Evolutionary conservation across 129 eudicot species (phyloP), one percentile per base, ranked within the genome.

Genomic region (Smallanthus sonchifolius): DNA sequence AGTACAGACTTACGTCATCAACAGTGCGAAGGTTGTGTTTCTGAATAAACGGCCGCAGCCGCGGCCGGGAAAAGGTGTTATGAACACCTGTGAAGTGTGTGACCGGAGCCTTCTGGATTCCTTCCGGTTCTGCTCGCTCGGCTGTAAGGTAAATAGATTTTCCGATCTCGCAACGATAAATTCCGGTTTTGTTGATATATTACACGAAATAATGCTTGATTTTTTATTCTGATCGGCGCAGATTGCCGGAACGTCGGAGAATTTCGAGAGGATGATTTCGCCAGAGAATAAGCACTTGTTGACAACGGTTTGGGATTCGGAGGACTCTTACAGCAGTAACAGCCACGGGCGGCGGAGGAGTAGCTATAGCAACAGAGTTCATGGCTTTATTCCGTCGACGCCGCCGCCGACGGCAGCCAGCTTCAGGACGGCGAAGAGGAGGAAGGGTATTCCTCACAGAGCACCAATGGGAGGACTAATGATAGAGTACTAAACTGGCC

Each of bases 361-460:
- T 66, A 54, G 54, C 65, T 48, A 16, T 67, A 39, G 72, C 61
- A 55, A 37, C 74, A 52, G 75, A 28, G 19, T 80, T 70, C 84
- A 71, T 13, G 82, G 93, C 67, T 90, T 91, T 62, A 77, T 81
- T 48, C 98, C 98, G 66, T 86, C 98, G 54, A 90, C 98, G 66
- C 98, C 98, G 13, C 93, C 92, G 3, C 86, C 86, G 45, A 83
- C 96, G 2, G 35, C 88, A 0, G 75, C 66, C 28, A 78, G 24
- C 59, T 73, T 9, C 83, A 75, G 87, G 72, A 80, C 83, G 32
- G 84, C 86, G 48, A 88, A 90, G 80, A 70, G 98, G 67, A 90
- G 98, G 54, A 93, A 93, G 87, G 98, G 98, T 3, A 86, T 86
- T 73, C 98, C 98, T 20, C 96, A 85, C 57, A 90, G 98, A 83